phyloP scores from a whole-genome alignment of 257 asterid species.

The Solanum arcanum region DNA sequence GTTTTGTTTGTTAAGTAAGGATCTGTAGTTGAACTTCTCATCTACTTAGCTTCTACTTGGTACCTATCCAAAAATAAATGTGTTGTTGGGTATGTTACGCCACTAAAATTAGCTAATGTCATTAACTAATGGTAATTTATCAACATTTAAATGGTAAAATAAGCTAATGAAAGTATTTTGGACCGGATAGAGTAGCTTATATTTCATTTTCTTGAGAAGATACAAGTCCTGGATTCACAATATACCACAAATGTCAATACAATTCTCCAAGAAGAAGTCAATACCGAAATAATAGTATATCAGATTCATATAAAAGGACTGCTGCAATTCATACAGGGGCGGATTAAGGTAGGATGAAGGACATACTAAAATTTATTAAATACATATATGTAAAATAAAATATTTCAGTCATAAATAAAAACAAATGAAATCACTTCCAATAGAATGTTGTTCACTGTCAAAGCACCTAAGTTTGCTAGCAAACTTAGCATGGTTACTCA shows the following conservation, averaged over 20 bases:
- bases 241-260: not conserved
- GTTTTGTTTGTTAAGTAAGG: conserved; percentile 3
- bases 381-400: not conserved
- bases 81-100: too few species aligned
- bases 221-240: not conserved
- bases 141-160: too few species aligned
- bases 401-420: not conserved
- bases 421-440: too few species aligned
- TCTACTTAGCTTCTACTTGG: not conserved
- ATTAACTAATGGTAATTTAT: too few species aligned
- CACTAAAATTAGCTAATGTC: too few species aligned
- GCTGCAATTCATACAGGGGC: not conserved
- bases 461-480: too few species aligned
- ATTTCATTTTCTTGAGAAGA: not conserved
- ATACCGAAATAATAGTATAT: not conserved
- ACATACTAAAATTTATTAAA: not conserved
- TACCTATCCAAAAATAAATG: too few species aligned
- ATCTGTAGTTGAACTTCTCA: conserved; percentile 5
- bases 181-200: not conserved
- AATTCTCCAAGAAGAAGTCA: not conserved
- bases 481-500: not conserved
- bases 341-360: not conserved
- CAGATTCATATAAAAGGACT: not conserved
- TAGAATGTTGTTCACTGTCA: too few species aligned
- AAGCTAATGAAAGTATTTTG: not conserved